Base-by-base conservation (phyloP, 257 asterid genomes). In the Capsicum pubescens region DNA sequence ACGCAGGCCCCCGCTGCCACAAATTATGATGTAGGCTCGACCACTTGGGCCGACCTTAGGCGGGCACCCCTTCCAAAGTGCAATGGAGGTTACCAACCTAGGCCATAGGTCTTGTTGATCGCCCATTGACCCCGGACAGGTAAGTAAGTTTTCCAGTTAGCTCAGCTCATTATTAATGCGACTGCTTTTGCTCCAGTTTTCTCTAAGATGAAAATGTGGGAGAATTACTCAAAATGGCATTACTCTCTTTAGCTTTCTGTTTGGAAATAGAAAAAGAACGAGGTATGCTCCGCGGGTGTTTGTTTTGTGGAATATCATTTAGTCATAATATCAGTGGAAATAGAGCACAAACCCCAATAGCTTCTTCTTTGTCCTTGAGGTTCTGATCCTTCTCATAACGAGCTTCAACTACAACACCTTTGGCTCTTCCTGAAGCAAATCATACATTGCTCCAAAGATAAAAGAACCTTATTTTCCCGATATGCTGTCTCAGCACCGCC, bases 31-130 rank as follows among this genome's bases (percentile, higher is more conserved):
- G 15, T 74, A 84, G 85, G 89, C 82, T 86, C 90, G 74, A 90
- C 89, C 88, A 79, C 89, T 85, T 87, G 87, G 82, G 87, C 74
- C 84, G 88, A 90, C 90, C 90, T 90, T 89, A 88, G 79, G 10
- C 84, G 2, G 44, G 82, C 84, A 12, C 89, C 91, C 90, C 87
- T 87, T 87, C 82, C 87, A 0, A 61, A 55, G 88, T 86, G 88
- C 91, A 86, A 84, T 88, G 85, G 42, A 84, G 56, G 88, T 84
- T 80, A 74, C 85, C 57, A 16, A 1, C 83, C 85, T 64, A 80
- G 77, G 84, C 80, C 88, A 46, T 86, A 15, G 78, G 57, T 84
- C 88, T 82, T 71, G 0, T 26, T 59, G 91, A 81, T 85, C 82
- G 0, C 77, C 88, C 88, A 89, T 81, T 13, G 85, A 87, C 83